These are phyloP conservation scores for Aquilaria yunnanensis DNA, from an alignment of 345 rosid genomes.

Conservation along the genomic window DNA sequence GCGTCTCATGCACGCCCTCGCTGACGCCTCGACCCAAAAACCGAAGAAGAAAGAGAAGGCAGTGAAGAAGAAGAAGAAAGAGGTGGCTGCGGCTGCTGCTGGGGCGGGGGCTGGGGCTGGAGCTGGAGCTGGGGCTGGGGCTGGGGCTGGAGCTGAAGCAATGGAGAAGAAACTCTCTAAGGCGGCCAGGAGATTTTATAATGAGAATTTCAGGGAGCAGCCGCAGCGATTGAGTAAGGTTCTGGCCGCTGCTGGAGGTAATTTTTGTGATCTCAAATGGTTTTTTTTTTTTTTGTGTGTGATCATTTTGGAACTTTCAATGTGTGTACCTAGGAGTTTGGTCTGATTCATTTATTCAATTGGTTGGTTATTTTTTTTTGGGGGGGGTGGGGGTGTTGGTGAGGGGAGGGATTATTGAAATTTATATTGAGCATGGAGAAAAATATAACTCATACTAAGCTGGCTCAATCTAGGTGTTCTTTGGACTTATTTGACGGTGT, in stretches of 20 bases:
- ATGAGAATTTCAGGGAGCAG: constrained; percentile 60
- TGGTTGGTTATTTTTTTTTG: neutral
- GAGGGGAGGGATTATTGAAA: neutral
- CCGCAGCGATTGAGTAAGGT: constrained; percentile 88
- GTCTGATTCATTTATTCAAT: neutral
- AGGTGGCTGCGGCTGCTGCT: constrained; percentile 12
- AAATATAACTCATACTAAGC: neutral
- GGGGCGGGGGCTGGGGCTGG: constrained; percentile 7
- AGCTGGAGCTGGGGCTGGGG: constrained; percentile 7
- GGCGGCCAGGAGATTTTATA: constrained; percentile 83
- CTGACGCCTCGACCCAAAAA: constrained; percentile 55
- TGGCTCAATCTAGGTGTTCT: neutral
- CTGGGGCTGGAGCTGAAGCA: constrained; percentile 4
- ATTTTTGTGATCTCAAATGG: neutral
- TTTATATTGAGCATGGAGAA: neutral
- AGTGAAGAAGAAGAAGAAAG: constrained; percentile 33
- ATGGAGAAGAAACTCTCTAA: constrained; percentile 48
- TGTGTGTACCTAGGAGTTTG: no score
- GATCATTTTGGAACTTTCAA: neutral
- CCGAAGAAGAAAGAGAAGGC: constrained; percentile 45
- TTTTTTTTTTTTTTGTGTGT: neutral
- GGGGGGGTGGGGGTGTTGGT: no score
- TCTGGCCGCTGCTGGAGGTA: constrained; percentile 98
- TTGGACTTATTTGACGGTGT: neutral
- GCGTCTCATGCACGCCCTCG: constrained; percentile 47